Evolutionary conservation across 495 filamentous ascomycete genomes (phyloP).

Genomic region (Poronia punctata): DNA sequence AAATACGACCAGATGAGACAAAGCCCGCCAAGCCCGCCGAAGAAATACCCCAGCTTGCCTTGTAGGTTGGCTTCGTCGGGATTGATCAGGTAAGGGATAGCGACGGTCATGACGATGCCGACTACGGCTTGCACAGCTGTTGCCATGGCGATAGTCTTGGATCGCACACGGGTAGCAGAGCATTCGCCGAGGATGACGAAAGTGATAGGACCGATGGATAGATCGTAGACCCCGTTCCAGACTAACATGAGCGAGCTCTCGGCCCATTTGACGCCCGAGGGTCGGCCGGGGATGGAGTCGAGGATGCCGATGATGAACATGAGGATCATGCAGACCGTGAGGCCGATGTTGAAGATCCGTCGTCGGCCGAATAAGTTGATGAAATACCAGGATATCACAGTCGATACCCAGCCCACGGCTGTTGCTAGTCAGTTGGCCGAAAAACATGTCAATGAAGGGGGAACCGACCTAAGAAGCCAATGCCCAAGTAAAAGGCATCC

Average conservation of each 20-base stretch:
- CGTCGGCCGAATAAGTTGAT: slow-evolving; percentile 48
- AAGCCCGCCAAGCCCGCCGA: slow-evolving; percentile 46
- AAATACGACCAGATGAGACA: slow-evolving; percentile 45
- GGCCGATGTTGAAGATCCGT: slow-evolving; percentile 45
- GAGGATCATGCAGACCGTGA: slow-evolving; percentile 39
- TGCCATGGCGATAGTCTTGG: slow-evolving; percentile 56
- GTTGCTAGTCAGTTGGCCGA: slow-evolving; percentile 6
- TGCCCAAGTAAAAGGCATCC: slow-evolving; percentile 44
- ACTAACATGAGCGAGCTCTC: slow-evolving; percentile 48
- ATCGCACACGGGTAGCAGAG: slow-evolving; percentile 50
- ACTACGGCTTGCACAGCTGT: slow-evolving; percentile 53
- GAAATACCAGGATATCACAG: slow-evolving; percentile 47
- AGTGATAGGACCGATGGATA: slow-evolving; percentile 53
- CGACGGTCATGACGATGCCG: slow-evolving; percentile 55
- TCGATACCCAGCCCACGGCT: slow-evolving; percentile 42
- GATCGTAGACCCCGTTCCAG: slow-evolving; percentile 52
- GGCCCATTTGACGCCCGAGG: slow-evolving; percentile 41
- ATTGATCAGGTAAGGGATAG: slow-evolving; percentile 62
- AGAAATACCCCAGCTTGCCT: slow-evolving; percentile 64
- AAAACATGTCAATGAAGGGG: not conserved
- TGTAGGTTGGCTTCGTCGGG: slow-evolving; percentile 55
- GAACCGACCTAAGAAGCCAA: slow-evolving; percentile 37
- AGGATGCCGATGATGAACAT: slow-evolving; percentile 53
- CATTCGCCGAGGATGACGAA: slow-evolving; percentile 58
- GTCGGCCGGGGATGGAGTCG: slow-evolving; percentile 46